A percentile compares a stretch with the other conserved stretches of the same genome.
These are phyloP conservation scores for Rhipidocladum racemiflorum DNA, from an alignment of 176 grass and related monocot species.

Conservation along the genomic window DNA sequence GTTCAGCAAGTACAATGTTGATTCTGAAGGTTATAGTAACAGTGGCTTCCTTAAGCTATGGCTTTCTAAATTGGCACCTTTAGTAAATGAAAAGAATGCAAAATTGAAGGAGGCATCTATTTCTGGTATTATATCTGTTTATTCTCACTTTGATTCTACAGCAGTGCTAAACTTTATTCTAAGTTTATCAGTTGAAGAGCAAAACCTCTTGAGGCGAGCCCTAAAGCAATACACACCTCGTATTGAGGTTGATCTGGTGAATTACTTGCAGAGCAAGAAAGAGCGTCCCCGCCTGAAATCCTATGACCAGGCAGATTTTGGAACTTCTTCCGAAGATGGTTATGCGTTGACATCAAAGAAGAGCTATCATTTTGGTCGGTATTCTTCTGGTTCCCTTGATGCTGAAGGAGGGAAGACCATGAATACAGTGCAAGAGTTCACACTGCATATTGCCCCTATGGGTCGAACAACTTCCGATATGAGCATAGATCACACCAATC, in stretches of 20 bases:
- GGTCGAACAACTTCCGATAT: conserved; percentile 50
- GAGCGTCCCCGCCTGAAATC: conserved; percentile 79
- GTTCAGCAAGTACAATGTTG: conserved; percentile 70
- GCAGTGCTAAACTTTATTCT: conserved; percentile 99
- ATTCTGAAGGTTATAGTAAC: conserved; percentile 89
- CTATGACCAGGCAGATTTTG: conserved; percentile 91
- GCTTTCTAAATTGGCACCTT: conserved; percentile 90
- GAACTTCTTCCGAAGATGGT: conserved; percentile 88
- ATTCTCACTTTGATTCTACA: conserved; percentile 90
- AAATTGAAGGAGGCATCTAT: conserved; percentile 98
- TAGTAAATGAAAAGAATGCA: conserved; percentile 91
- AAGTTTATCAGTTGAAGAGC: conserved; percentile 88
- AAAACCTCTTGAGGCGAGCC: conserved; percentile 88
- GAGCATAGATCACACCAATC: conserved; percentile 41
- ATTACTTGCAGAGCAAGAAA: conserved; percentile 98
- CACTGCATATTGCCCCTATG: conserved; percentile 33
- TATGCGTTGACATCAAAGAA: conserved; percentile 69
- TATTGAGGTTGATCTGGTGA: conserved; percentile 99
- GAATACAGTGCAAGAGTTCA: conserved; percentile 55
- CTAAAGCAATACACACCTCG: conserved; percentile 94
- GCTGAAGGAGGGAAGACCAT: conserved; percentile 46
- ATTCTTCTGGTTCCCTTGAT: conserved; percentile 79
- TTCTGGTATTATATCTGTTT: conserved; percentile 91
- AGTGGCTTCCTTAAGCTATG: conserved; percentile 95
- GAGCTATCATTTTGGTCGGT: conserved; percentile 66